phyloP scores from a whole-genome alignment of 108 stramenopile species.

The Epipyxis sp. region DNA sequence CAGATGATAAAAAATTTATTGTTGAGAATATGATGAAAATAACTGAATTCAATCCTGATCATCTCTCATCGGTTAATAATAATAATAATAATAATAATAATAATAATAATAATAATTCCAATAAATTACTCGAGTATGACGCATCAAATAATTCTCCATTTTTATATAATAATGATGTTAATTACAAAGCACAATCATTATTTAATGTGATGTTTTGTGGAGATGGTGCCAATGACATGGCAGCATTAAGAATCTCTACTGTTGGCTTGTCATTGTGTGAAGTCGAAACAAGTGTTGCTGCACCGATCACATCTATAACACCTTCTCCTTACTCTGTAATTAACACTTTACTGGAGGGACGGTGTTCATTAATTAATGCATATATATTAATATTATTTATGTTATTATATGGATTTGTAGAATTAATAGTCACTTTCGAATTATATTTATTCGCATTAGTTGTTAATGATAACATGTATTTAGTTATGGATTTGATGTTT shows the following conservation, averaged over 20 bases:
- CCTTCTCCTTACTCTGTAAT: neutral
- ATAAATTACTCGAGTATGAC: too few species aligned
- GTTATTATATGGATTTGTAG: conserved; percentile 15
- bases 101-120: too few species aligned
- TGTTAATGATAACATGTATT: conserved; percentile 19
- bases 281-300: conserved; percentile 30
- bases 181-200: neutral
- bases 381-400: conserved; percentile 24
- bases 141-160: neutral
- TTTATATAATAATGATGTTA: too few species aligned
- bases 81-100: too few species aligned
- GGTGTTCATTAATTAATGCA: conserved; percentile 27
- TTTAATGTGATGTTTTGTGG: conserved; percentile 30
- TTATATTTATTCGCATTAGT: conserved; percentile 6
- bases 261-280: conserved; percentile 20
- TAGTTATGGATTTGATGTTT: neutral
- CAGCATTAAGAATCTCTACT: conserved; percentile 7
- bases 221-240: conserved; percentile 31
- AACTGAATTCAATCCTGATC: neutral
- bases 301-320: conserved; percentile 12
- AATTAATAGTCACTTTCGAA: neutral
- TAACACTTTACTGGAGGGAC: neutral
- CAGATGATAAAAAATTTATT: conserved; percentile 7
- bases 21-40: conserved; percentile 8
- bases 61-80: neutral